Evolutionary conservation across 2,329 filamentous ascomycete species (phyloP), one percentile per base, ranked within the genome.

Genomic region (Purpureocillium lavendulum): DNA sequence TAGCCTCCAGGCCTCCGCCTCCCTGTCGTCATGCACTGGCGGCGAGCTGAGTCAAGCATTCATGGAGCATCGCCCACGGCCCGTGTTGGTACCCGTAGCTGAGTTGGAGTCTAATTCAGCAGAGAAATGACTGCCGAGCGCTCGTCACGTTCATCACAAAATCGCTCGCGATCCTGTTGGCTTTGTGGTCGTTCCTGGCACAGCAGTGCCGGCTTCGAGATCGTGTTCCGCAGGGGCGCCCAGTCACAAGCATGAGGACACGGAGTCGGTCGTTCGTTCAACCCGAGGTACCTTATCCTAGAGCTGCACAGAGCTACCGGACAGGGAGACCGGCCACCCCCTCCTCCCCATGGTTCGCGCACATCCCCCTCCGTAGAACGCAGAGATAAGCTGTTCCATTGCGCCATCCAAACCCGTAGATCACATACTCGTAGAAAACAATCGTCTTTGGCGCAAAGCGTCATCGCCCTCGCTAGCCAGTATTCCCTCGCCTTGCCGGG

Each of bases 401-500:
- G 34, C 40, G 37, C 40, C 36, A 38, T 38, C 33, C 35, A 36
- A 35, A 21, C 4, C 18, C 41, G 33, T 16, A 38, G 24, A 28
- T 39, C 39, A 33, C 29, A 39, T 8, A 33, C 15, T 7, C 35
- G 24, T 15, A 35, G 14, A 30, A n/a, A 11, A 38, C 17, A 31
- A 30, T 33, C 29, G 24, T 28, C 32, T 29, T 10, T 29, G 26
- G 16, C 28, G 7, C 34, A 6, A 24, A n/a, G 26, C 28, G n/a
- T 32, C n/a, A 30, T 16, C 29, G 26, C 16, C n/a, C 12, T 12
- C 13, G 15, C 29, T 15, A 35, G 21, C 28, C 35, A 36, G n/a
- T n/a, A 26, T 26, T 7, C 34, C 24, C 34, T 4, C 15, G 6
- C 2, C 28, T 26, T 26, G 6, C 21, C 5, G 21, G 21, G 21